phyloP scores from a whole-genome alignment of 768 basidiomycete genomes.

The Tylopilus plumbeoviolaceoides region DNA sequence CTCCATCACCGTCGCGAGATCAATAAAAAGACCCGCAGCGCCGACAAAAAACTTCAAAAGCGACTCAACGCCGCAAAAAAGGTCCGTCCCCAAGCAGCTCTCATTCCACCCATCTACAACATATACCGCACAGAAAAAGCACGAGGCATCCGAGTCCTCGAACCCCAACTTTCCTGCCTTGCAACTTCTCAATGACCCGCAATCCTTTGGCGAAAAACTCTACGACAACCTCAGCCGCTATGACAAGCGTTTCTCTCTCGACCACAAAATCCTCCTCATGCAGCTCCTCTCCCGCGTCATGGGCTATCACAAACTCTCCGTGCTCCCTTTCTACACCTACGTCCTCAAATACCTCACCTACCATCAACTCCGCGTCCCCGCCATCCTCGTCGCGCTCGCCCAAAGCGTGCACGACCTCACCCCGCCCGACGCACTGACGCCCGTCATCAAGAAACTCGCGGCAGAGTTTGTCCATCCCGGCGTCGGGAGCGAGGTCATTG shows the following conservation, averaged over 20 bases:
- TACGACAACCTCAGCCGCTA: conserved; percentile 79
- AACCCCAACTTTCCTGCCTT: conserved; percentile 85
- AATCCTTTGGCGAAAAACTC: conserved; percentile 91
- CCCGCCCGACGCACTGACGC: conserved; percentile 87
- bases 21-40: conserved; percentile 88
- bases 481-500: conserved; percentile 91
- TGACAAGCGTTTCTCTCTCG: conserved; percentile 93
- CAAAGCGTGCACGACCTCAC: conserved; percentile 95
- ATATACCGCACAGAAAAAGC: conserved; percentile 35
- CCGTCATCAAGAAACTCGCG: conserved; percentile 87
- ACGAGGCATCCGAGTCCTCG: conserved; percentile 21
- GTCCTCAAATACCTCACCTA: conserved; percentile 90
- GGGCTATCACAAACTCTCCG: conserved; percentile 88
- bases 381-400: conserved; percentile 90
- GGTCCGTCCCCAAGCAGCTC: conserved; percentile 34
- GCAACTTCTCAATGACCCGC: conserved; percentile 90
- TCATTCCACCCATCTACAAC: conserved; percentile 2
- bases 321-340: conserved; percentile 95
- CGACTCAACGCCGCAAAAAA: conserved; percentile 72
- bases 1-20: conserved; percentile 86
- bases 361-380: conserved; percentile 87
- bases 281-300: conserved; percentile 93
- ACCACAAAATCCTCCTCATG: conserved; percentile 97
- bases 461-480: conserved; percentile 97
- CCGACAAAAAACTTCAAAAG: conserved; percentile 75